Percentiles rank a stretch among this genome's conserved stretches.
Conservation (phyloP, 1,139 yeast species). For the Zhuliangozyma blackwelliae region DNA sequence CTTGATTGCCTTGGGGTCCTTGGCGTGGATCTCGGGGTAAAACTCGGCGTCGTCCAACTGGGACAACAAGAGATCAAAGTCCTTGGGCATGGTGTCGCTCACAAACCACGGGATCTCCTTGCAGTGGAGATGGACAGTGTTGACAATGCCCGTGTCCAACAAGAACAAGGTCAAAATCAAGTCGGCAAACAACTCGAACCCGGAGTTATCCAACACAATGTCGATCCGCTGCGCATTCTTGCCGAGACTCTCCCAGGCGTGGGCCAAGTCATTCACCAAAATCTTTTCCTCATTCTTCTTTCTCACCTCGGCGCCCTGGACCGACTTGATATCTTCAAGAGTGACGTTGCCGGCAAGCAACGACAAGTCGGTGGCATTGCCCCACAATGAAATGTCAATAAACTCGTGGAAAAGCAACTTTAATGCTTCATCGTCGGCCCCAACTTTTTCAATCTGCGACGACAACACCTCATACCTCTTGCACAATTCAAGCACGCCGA, state of each 20-base stretch:
- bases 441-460: conserved; percentile 24
- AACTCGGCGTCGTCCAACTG: conserved; percentile 53
- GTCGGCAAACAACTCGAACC: conserved; percentile 92
- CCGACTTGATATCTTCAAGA: conserved; percentile 80
- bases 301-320: conserved; percentile 88
- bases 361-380: conserved; percentile 94
- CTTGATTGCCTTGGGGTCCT: conserved; percentile 19
- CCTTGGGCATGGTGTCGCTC: conserved; percentile 87
- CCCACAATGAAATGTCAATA: conserved; percentile 90
- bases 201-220: conserved; percentile 88
- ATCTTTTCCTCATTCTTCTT: conserved; percentile 80
- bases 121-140: conserved; percentile 73
- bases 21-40: conserved; percentile 44
- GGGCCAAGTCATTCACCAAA: conserved; percentile 66
- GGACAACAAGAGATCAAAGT: conserved; percentile 54
- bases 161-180: conserved; percentile 69
- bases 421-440: conserved; percentile 43
- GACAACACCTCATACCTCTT: conserved; percentile 47
- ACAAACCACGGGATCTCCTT: conserved; percentile 97
- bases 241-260: conserved; percentile 54
- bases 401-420: conserved; percentile 68
- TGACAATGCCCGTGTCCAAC: conserved; percentile 63
- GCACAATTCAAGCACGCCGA: conserved; percentile 82
- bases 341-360: conserved; percentile 74
- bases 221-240: conserved; percentile 51